These are phyloP conservation scores for Zea mays DNA, from an alignment of 176 grass and related monocot genomes.

Conservation along the genomic window DNA sequence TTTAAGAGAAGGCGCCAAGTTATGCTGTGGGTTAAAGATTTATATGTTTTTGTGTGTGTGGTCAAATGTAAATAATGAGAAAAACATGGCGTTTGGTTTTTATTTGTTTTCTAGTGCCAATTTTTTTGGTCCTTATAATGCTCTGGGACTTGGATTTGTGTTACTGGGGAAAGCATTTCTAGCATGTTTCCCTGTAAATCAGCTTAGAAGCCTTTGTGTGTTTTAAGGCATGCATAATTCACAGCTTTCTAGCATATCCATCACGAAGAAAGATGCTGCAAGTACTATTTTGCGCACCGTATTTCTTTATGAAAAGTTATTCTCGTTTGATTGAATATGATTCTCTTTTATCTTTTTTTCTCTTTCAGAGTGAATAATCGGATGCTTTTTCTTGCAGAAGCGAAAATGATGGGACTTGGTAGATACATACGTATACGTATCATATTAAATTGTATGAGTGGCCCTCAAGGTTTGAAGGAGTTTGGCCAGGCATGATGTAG, in stretches of 20 bases:
- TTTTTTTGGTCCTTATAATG: conserved; percentile 7
- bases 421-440: not conserved
- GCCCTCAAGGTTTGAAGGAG: conserved; percentile 15
- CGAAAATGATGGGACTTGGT: not conserved
- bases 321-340: conserved; percentile 1
- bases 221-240: not conserved
- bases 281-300: conserved; percentile 17
- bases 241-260: not conserved
- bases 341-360: conserved; percentile 15
- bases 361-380: conserved; percentile 9
- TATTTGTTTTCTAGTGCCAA: not conserved
- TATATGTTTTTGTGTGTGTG: not conserved
- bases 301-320: not conserved
- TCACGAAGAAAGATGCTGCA: conserved; percentile 20
- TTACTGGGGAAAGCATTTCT: not conserved
- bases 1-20: not conserved
- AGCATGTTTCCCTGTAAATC: not conserved
- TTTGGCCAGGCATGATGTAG: conserved; percentile 29
- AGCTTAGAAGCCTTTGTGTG: not conserved
- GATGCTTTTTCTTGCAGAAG: conserved; percentile 6
- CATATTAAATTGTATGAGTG: not conserved
- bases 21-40: not conserved
- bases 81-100: not conserved
- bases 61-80: not conserved
- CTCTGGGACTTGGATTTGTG: not conserved